Percentiles rank a stretch among this genome's conserved stretches.
Conservation (phyloP, 371 early-diverging fungal species). For the Zychaea mexicana region DNA sequence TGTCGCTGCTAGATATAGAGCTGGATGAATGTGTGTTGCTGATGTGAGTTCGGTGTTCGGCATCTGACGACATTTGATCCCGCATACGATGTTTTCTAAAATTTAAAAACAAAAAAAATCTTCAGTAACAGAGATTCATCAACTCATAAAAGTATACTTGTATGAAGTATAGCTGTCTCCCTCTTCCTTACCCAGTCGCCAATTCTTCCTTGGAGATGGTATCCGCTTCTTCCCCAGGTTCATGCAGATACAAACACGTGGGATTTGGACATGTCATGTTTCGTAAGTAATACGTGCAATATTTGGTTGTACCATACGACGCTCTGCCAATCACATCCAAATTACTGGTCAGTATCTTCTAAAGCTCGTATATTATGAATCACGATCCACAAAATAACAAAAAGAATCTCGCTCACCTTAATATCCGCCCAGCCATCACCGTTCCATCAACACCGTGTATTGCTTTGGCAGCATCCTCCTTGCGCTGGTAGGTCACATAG, state of each 20-base stretch:
- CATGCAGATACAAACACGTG: slow-evolving; percentile 93
- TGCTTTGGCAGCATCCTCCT: slow-evolving; percentile 90
- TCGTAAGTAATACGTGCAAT: slow-evolving; percentile 93
- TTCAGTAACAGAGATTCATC: too few relatives aligned
- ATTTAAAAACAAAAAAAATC: not conserved
- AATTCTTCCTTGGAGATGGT: slow-evolving; percentile 67
- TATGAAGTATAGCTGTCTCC: not conserved
- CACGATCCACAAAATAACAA: too few relatives aligned
- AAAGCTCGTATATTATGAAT: too few relatives aligned
- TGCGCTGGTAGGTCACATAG: slow-evolving; percentile 85
- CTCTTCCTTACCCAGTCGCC: slow-evolving; percentile 51
- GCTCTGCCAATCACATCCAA: slow-evolving; percentile 28
- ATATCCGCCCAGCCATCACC: slow-evolving; percentile 82
- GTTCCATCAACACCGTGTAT: slow-evolving; percentile 94
- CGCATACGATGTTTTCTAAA: slow-evolving; percentile 61
- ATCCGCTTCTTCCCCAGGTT: slow-evolving; percentile 91
- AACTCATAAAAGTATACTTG: too few relatives aligned
- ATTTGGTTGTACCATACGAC: slow-evolving; percentile 96
- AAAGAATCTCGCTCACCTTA: too few relatives aligned
- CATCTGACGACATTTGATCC: slow-evolving; percentile 51
- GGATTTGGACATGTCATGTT: slow-evolving; percentile 91
- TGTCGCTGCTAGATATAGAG: slow-evolving; percentile 3
- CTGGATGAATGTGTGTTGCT: not conserved
- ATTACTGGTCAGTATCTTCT: too few relatives aligned
- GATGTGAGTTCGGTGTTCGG: slow-evolving; percentile 25